Percentiles rank a stretch among this genome's conserved stretches.
These are phyloP conservation scores for Boletus vermiculosoides DNA, from an alignment of 768 basidiomycete species.

Conservation along the genomic window DNA sequence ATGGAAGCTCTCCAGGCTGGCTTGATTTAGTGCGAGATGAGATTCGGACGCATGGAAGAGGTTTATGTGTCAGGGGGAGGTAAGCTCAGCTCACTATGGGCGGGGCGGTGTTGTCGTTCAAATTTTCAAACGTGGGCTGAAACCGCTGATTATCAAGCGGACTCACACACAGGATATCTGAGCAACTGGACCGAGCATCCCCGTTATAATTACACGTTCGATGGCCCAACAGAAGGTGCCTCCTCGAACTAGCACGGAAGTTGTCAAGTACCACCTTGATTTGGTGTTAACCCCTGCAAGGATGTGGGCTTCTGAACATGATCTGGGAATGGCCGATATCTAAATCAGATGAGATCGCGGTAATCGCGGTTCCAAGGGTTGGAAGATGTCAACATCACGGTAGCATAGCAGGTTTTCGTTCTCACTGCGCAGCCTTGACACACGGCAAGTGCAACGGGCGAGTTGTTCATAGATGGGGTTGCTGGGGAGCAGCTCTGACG, in stretches of 20 bases:
- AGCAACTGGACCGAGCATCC: slow-evolving; percentile 7
- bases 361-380: slow-evolving; percentile 1
- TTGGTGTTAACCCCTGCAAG: slow-evolving; percentile 2
- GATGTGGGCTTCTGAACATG: not conserved
- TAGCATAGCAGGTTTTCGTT: not conserved
- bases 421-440: slow-evolving; percentile 14
- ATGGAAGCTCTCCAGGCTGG: slow-evolving; percentile 4
- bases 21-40: not conserved
- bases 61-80: not conserved
- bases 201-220: slow-evolving; percentile 1
- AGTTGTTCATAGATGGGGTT: not conserved
- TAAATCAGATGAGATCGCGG: not conserved
- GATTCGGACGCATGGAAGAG: slow-evolving; percentile 1
- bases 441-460: slow-evolving; percentile 1
- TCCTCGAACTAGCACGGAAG: not conserved
- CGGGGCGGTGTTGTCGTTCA: not conserved
- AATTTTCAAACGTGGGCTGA: not conserved
- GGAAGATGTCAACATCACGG: not conserved
- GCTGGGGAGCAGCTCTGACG: slow-evolving; percentile 8
- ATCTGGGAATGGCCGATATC: slow-evolving; percentile 1
- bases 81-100: not conserved
- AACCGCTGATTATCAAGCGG: not conserved
- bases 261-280: slow-evolving; percentile 6
- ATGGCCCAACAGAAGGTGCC: not conserved
- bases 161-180: not conserved